Evolutionary conservation across 179 eudicot genomes (phyloP).

Genomic region (Pouteria campechiana): DNA sequence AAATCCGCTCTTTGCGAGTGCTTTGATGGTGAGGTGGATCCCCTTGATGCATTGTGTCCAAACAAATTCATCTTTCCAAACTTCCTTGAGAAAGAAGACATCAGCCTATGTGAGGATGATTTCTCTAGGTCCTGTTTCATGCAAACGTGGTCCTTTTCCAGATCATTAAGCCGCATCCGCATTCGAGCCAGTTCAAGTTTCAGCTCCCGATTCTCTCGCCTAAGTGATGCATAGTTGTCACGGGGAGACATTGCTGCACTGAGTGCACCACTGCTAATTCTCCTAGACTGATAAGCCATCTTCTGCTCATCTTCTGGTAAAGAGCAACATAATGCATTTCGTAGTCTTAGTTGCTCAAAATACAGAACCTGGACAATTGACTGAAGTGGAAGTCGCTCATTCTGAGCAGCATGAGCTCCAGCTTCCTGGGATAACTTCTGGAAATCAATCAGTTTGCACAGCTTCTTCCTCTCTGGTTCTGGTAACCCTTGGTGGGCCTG

Average conservation of each 20-base stretch:
- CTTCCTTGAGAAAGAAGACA: conserved; percentile 66
- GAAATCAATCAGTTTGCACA: conserved; percentile 73
- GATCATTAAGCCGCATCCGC: conserved; percentile 87
- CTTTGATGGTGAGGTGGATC: conserved; percentile 58
- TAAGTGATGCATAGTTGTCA: conserved; percentile 81
- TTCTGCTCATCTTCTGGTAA: conserved; percentile 61
- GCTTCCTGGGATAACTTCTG: conserved; percentile 90
- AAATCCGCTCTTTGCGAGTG: conserved; percentile 56
- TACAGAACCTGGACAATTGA: conserved; percentile 93
- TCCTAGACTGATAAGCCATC: conserved; percentile 77
- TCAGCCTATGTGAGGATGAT: conserved; percentile 53
- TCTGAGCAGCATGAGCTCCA: conserved; percentile 92
- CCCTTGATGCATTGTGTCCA: conserved; percentile 58
- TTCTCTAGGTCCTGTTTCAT: conserved; percentile 82
- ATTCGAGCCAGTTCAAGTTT: conserved; percentile 91
- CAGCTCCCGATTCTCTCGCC: conserved; percentile 81
- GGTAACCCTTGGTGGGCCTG: conserved; percentile 83
- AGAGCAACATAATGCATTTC: conserved; percentile 56
- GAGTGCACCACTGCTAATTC: conserved; percentile 74
- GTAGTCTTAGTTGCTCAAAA: conserved; percentile 68
- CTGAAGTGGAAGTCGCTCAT: conserved; percentile 88
- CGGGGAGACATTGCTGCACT: conserved; percentile 93
- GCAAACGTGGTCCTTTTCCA: conserved; percentile 87
- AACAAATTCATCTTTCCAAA: conserved; percentile 60
- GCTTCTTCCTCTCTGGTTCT: conserved; percentile 63